A percentile compares a stretch with the other conserved stretches of the same genome.
Conservation (phyloP, 495 filamentous ascomycete species). For the Aspergillus coremiiformis region DNA sequence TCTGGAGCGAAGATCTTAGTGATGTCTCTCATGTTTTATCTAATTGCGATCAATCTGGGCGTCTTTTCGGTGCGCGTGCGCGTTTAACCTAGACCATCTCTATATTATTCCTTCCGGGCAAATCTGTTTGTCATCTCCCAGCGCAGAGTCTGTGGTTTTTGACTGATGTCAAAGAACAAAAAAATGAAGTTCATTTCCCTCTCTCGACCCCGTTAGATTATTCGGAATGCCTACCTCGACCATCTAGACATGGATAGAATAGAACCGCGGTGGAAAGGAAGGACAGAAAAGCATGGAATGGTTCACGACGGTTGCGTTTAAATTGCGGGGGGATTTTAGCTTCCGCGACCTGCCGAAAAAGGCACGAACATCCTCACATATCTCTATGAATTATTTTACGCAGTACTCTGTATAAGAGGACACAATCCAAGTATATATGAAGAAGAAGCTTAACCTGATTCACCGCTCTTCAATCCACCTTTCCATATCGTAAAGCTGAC, state of each 20-base stretch:
- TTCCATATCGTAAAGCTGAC: constrained; percentile 47
- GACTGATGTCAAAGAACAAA: too few species aligned
- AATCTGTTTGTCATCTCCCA: background rate
- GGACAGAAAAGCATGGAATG: background rate
- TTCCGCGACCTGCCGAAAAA: background rate
- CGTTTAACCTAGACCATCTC: background rate
- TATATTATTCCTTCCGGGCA: background rate
- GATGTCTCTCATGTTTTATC: background rate
- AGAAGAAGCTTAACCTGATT: background rate
- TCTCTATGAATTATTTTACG: too few species aligned
- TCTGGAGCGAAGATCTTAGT: background rate
- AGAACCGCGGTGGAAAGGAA: background rate
- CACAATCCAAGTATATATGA: background rate
- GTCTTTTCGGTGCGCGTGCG: background rate
- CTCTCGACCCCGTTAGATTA: too few species aligned
- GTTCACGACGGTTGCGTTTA: background rate
- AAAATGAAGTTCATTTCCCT: too few species aligned
- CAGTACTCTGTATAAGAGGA: background rate
- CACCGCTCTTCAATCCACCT: constrained; percentile 32
- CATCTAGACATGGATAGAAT: too few species aligned
- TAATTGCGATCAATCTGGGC: background rate
- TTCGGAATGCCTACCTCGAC: too few species aligned
- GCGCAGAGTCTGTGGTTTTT: background rate
- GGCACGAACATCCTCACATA: background rate
- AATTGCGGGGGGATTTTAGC: constrained; percentile 2